Base-by-base conservation (phyloP, 441 rosid species). In the Mallotus repandus region DNA sequence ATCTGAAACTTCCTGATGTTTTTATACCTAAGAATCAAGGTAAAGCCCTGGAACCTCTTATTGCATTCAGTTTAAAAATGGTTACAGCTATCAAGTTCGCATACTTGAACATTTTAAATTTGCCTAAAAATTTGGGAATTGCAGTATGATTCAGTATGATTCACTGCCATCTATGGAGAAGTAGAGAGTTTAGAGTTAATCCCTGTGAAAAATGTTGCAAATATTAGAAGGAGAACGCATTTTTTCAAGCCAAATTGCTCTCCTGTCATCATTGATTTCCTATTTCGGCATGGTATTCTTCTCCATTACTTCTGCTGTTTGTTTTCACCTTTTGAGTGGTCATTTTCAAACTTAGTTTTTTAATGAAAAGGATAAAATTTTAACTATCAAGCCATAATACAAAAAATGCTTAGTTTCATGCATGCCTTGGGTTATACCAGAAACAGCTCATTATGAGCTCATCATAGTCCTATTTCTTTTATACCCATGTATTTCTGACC, bases 161-260 rank as follows among this genome's bases (percentile, higher is more conserved):
- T 66, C 35, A 12, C 7, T n/a, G 32, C 68, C 29, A 41, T n/a
- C 61, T 16, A 92, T 85, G 98, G 97, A 83, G 97, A 94, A 76
- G 98, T 90, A 60, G 97, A 90, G 80, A 84, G 93, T 85, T 94
- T 94, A 85, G 82, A 81, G 78, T 80, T 92, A 89, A 78, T 94
- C 65, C 89, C 89, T 6, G 91, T 85, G 63, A n/a, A 79, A 13
- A 80, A 86, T 79, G 92, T 86, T 67, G 93, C 89, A 45, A 89
- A 89, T 84, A 74, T 94, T 72, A 84, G 88, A 32, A 62, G 79
- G 72, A 81, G 89, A 84, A 89, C 96, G 8, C 63, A 80, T 63
- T 88, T 87, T 80, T 94, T 85, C 89, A 94, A 94, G 84, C 82
- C 90, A 7, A 94, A 91, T 71, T 91, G 98, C 84, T 81, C 92